Base-by-base conservation (phyloP, 306 rosid species). In the Ormosia emarginata region DNA sequence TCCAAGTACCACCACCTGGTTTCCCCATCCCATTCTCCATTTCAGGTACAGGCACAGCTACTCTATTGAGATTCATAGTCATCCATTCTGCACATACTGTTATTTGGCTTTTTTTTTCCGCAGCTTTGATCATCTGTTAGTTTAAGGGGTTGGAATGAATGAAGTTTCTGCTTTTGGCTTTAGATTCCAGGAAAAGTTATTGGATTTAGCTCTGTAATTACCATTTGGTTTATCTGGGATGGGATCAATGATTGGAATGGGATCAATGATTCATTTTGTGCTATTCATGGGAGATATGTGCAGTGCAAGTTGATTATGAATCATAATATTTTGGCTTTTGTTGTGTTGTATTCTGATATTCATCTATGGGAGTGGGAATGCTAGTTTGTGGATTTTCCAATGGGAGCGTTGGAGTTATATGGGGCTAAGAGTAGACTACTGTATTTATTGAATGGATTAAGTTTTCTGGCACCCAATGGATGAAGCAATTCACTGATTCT, bases 31-130 rank as follows among this genome's bases (percentile, higher is more conserved):
- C 75, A 15, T 33, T 65, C 79, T 79, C 34, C 61, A 14, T 67
- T 79, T 70, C 86, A 87, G 85, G 88, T 84, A 67, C 68, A 15
- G 65, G 24, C 24, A 24, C 24, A 24, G 24, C 24, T 24, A 24
- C 24, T 24, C 13, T 59, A 6, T 13, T 12, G 3, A 39, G 68
- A 57, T 72, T 85, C 75, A 29, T 49, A 9, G 0, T 69, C 58
- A 29, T 18, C 3, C 55, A 4, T n/a, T 82, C 11, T 64, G 39
- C 32, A 34, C 39, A 46, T 37, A 14, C 3, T 50, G 58, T 46
- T 59, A 3, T 71, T 33, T 61, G 29, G 33, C 41, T 7, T 81
- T 3, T 10, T 12, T 34, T 41, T 12, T 4, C 18, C 30, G n/a
- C n/a, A 40, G 43, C 43, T 62, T 13, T 63, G 47, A 63, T 69